A percentile compares a stretch with the other conserved stretches of the same genome.
These are phyloP conservation scores for Leucosporidium scottii DNA, from an alignment of 768 basidiomycete species.

Conservation along the genomic window DNA sequence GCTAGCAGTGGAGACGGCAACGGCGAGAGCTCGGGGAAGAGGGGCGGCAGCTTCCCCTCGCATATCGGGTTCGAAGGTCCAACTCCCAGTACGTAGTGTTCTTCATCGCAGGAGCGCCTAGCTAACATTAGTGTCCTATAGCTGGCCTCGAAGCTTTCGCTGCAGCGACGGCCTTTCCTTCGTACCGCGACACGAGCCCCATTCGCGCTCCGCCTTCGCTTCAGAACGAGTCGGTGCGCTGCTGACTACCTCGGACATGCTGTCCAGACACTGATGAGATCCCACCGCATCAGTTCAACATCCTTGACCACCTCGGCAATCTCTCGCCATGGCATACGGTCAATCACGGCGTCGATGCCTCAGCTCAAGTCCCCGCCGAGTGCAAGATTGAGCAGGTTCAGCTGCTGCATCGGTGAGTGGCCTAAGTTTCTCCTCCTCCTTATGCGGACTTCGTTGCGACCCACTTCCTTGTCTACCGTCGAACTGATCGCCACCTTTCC, in stretches of 20 bases:
- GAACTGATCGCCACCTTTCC: too few relatives aligned
- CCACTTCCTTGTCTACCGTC: too few relatives aligned
- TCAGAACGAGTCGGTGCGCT: background rate
- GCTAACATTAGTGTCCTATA: background rate
- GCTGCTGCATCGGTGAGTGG: conserved; percentile 22
- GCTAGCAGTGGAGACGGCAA: too few relatives aligned
- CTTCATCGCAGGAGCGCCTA: background rate
- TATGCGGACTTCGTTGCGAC: background rate
- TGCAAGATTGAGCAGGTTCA: conserved; percentile 32
- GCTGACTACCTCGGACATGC: background rate
- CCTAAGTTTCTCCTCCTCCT: background rate
- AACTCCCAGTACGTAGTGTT: conserved; percentile 14
- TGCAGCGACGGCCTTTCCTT: conserved; percentile 21
- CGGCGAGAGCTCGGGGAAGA: background rate
- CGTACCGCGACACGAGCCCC: conserved; percentile 16
- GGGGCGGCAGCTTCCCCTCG: conserved; percentile 6
- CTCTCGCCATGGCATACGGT: conserved; percentile 28
- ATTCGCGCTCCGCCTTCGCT: conserved; percentile 12
- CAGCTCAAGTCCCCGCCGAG: conserved; percentile 10
- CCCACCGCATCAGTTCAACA: conserved; percentile 8
- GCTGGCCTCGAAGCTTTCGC: conserved; percentile 25
- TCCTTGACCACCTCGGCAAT: conserved; percentile 27
- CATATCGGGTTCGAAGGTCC: conserved; percentile 16
- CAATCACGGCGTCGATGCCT: conserved; percentile 15
- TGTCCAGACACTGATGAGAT: too few relatives aligned